Conservation (phyloP, 2,329 filamentous ascomycete species). For the Trichoderma endophyticum region DNA sequence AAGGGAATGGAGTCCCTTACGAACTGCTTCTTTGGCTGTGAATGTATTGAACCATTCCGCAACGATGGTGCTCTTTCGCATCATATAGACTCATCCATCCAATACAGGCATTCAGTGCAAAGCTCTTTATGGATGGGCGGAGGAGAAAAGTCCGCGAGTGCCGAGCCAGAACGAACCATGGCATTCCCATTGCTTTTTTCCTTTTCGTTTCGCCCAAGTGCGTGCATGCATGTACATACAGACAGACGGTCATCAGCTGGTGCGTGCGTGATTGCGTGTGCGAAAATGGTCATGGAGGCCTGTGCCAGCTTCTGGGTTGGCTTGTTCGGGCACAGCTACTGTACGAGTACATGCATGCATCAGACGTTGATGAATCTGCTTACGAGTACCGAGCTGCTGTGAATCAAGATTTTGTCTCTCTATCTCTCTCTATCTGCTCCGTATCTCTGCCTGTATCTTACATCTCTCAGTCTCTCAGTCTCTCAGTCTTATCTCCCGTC, state of each 20-base stretch:
- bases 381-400: neutral
- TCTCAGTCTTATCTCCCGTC: neutral
- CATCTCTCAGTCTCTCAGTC: neutral
- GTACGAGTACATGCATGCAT: neutral
- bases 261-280: neutral
- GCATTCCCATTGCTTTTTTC: neutral
- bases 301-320: neutral
- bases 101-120: neutral
- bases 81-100: neutral
- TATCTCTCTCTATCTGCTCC: neutral
- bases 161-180: neutral
- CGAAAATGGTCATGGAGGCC: neutral
- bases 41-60: neutral
- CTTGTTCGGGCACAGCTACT: neutral
- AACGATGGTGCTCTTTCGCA: neutral
- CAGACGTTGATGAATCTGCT: neutral
- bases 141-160: neutral
- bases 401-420: neutral
- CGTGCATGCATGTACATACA: neutral
- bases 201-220: neutral
- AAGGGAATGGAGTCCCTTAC: neutral
- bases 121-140: neutral
- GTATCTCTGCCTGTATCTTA: neutral
- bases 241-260: neutral
- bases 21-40: neutral